Evolutionary conservation across 495 filamentous ascomycete species (phyloP).

Genomic region (Lindgomyces ingoldianus): DNA sequence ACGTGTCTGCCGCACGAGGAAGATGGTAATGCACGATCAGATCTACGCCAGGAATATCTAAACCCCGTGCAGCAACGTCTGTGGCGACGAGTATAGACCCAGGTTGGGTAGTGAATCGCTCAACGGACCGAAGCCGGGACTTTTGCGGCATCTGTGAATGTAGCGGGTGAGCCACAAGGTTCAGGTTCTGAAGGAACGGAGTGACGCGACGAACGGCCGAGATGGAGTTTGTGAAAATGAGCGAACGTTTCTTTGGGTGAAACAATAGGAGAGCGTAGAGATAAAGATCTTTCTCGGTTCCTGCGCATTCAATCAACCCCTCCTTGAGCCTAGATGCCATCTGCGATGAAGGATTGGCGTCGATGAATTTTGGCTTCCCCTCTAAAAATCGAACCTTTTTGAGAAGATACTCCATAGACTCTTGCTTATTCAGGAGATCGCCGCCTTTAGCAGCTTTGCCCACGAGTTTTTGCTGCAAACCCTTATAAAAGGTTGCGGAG

Average conservation of each 20-base stretch:
- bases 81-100: slow-evolving; percentile 84
- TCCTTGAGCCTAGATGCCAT: slow-evolving; percentile 87
- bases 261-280: slow-evolving; percentile 86
- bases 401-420: slow-evolving; percentile 90
- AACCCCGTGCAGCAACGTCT: slow-evolving; percentile 92
- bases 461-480: slow-evolving; percentile 83
- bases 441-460: slow-evolving; percentile 63
- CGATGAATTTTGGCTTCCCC: slow-evolving; percentile 82
- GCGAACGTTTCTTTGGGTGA: slow-evolving; percentile 72
- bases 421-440: slow-evolving; percentile 66
- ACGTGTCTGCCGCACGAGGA: slow-evolving; percentile 85
- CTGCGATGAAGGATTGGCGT: slow-evolving; percentile 81
- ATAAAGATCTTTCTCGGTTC: slow-evolving; percentile 95
- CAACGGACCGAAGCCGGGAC: slow-evolving; percentile 87
- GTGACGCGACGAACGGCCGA: slow-evolving; percentile 84
- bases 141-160: slow-evolving; percentile 97
- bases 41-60: slow-evolving; percentile 88
- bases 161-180: slow-evolving; percentile 72
- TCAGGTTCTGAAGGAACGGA: slow-evolving; percentile 80
- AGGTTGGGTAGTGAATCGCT: slow-evolving; percentile 69
- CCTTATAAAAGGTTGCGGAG: slow-evolving; percentile 91
- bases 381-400: slow-evolving; percentile 85
- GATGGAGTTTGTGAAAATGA: slow-evolving; percentile 96
- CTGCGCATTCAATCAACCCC: slow-evolving; percentile 85
- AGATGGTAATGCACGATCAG: slow-evolving; percentile 93